Base-by-base conservation (phyloP, 352 stramenopile genomes). In the Phytophthora sojae region DNA sequence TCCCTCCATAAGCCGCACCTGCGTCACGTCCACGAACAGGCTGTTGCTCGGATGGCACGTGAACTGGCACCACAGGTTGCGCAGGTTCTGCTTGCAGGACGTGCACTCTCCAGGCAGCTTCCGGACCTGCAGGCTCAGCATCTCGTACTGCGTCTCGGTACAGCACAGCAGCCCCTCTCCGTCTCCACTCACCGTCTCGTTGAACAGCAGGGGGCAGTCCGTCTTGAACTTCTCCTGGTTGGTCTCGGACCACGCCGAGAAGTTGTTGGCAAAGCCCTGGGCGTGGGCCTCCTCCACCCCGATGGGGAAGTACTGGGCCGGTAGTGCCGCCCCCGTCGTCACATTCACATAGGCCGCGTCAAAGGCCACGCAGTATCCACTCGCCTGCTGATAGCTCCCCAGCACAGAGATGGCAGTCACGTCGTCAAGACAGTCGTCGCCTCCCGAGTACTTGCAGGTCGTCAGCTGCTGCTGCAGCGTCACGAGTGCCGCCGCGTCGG, bases 61-160 rank as follows among this genome's bases (percentile, higher is more conserved):
- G 57, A 90, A 92, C 53, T 94, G 86, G 71, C 86, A 95, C 85
- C 85, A 94, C 42, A 94, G 67, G 59, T 94, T 93, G 55, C 81
- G 82, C 57, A 93, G 61, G 51, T 93, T 93, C 55, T 90, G 70
- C 71, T 91, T 90, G 67, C 86, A 95, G 11, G 85, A 77, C 19
- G 85, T 78, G 64, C 88, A 94, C 25, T 86, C 71, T 5, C 79
- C 83, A 2, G 75, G 75, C 37, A 94, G 74, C 73, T 88, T 59
- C n/a, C 80, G 79, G 35, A 93, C 69, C 53, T 93, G 83, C 9
- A 71, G 79, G 59, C 87, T 83, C 39, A 95, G 67, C 7, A 63
- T 75, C 49, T 79, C 67, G 57, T 93, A 95, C 67, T 95, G 86
- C n/a, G 61, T 76, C 64, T 95, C 86, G 0, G 88, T 94, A 70